Evolutionary conservation across 495 filamentous ascomycete species (phyloP), one percentile per base, ranked within the genome.

Genomic region (Lasiosphaeria hispida): DNA sequence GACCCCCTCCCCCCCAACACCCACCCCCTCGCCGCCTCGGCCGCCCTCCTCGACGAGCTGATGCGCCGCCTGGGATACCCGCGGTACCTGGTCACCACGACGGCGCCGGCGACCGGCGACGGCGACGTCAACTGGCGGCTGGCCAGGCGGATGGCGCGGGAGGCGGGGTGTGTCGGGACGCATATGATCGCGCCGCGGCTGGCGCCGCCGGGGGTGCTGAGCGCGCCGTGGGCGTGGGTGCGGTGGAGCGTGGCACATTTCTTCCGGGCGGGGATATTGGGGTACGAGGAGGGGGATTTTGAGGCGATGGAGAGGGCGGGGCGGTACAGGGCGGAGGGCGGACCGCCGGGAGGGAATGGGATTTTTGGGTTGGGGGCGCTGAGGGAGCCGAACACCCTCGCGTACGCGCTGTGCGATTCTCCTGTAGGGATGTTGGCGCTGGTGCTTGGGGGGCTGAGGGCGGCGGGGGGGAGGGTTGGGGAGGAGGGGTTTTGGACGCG

Each of bases 41-140:
- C 85, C 4, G 79, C 81, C 43, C 69, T 79, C 4, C 71, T 84
- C 52, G 75, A 91, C 66, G 78, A 76, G 3, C 75, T 93, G 3
- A 92, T 93, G 89, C 62, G 67, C 18, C 68, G 77, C 5, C 80
- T 92, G 8, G 81, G 82, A 0, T 92, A 93, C 71, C 58, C 69
- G 10, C 64, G 82, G 54, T 92, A 93, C 68, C 70, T 87, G 1
- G 82, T 78, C 3, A 72, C 69, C 4, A 72, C 66, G 48, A 63
- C 75, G 3, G 67, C 73, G 7, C 62, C 72, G 1, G 72, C 59
- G 8, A 49, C 65, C n/a, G 75, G 72, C 1, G 72, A 73, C 0
- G 73, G 69, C 0, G 56, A 72, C 23, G 73, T 80, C 44, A 78
- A 82, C 65, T 79, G 69, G 42, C 83, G 86, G 64, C 76, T 85